These are phyloP conservation scores for Diaporthe amygdali DNA, from an alignment of 2,329 filamentous ascomycete species.

Conservation along the genomic window DNA sequence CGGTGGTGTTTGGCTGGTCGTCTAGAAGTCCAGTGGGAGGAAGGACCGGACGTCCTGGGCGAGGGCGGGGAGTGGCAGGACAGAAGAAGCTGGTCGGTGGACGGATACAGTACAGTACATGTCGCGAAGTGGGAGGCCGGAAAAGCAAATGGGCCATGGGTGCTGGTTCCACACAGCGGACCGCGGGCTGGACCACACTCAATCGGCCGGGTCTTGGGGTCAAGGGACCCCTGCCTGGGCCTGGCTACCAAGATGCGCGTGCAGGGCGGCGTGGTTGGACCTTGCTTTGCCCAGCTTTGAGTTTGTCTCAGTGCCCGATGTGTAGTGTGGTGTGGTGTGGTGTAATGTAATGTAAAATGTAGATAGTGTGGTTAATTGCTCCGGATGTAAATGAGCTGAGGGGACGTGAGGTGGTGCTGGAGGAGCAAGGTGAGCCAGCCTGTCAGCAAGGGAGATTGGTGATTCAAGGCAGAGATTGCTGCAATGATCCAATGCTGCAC, in stretches of 20 bases:
- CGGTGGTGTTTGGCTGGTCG: not conserved
- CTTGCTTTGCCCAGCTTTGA: slow-evolving; percentile 2
- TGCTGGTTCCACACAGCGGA: slow-evolving; percentile 6
- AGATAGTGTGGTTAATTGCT: not conserved
- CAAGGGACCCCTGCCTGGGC: not conserved
- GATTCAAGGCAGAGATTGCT: slow-evolving; percentile 1
- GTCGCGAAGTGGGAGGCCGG: slow-evolving; percentile 9
- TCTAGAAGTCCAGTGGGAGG: not conserved
- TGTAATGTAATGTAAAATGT: not conserved
- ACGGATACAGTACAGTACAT: not conserved
- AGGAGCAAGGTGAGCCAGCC: not conserved
- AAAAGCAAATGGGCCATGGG: slow-evolving; percentile 5
- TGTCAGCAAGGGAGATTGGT: slow-evolving; percentile 4
- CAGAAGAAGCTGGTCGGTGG: not conserved
- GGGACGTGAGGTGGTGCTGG: not conserved
- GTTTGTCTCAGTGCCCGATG: slow-evolving; percentile 7
- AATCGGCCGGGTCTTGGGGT: not conserved
- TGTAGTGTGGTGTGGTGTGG: not conserved
- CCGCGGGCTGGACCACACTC: slow-evolving; percentile 7
- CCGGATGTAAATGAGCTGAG: not conserved
- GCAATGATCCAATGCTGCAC: not conserved
- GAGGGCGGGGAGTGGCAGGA: slow-evolving; percentile 4
- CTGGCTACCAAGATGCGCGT: slow-evolving; percentile 3
- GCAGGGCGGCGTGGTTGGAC: not conserved
- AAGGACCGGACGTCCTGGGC: not conserved